Percentiles rank a stretch among this genome's conserved stretches.
Conservation (phyloP, 345 rosid species). For the Trapa bicornis region DNA sequence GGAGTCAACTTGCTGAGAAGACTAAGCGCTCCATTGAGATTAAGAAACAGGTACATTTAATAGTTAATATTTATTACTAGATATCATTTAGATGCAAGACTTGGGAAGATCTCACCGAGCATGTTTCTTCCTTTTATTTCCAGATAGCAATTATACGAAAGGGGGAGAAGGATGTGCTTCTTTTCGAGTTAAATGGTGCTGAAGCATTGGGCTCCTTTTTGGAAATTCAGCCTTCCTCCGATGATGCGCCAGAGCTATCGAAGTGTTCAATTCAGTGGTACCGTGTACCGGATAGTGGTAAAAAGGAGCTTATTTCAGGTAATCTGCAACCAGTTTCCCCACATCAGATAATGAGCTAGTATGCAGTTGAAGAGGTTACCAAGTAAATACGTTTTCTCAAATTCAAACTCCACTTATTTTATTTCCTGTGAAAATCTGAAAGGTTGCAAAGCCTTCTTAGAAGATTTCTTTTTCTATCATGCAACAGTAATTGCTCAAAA, state of each 20-base stretch:
- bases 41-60: constrained; percentile 45
- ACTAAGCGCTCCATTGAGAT: constrained; percentile 57
- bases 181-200: constrained; percentile 70
- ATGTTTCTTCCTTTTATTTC: constrained; percentile 9
- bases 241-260: constrained; percentile 58
- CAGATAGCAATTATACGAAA: constrained; percentile 62
- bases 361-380: too few relatives aligned
- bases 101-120: not conserved
- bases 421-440: too few relatives aligned
- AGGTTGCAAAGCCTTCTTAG: too few relatives aligned
- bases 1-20: constrained; percentile 76
- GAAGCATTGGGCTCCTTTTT: constrained; percentile 80
- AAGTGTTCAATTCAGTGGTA: constrained; percentile 80
- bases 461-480: too few relatives aligned
- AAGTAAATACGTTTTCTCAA: too few relatives aligned
- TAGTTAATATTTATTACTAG: not conserved
- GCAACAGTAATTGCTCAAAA: not conserved
- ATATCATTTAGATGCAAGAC: not conserved
- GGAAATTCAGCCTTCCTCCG: constrained; percentile 57
- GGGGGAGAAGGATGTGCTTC: constrained; percentile 25
- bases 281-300: constrained; percentile 61
- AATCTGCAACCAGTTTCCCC: not conserved
- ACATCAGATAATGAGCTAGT: not conserved
- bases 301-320: constrained; percentile 90
- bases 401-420: too few relatives aligned